phyloP scores from a whole-genome alignment of 164 flowering plant genomes.

The Magnolia officinalis region DNA sequence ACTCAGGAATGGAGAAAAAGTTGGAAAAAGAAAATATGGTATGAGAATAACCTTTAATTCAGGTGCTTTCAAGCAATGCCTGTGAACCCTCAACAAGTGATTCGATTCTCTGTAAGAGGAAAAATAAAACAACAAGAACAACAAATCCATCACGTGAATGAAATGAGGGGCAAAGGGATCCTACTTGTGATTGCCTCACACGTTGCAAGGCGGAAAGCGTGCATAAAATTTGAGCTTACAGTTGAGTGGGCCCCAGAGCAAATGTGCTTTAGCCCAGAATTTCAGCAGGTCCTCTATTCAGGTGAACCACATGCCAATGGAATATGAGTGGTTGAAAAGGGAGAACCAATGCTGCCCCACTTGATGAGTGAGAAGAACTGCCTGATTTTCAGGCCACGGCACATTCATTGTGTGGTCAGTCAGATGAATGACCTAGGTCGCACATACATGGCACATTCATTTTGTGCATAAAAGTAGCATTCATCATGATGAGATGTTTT shows the following conservation, averaged over 20 bases:
- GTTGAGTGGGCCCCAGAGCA: not conserved
- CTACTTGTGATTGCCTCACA: not conserved
- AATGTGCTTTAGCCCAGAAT: not conserved
- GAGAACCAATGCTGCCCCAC: too few species aligned
- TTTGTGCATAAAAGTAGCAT: not conserved
- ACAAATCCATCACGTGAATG: not conserved
- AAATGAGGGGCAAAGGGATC: not conserved
- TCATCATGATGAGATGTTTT: not conserved
- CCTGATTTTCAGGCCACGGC: not conserved
- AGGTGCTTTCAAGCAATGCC: constrained; percentile 11
- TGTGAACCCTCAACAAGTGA: constrained; percentile 39
- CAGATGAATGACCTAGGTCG: not conserved
- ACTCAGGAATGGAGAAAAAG: too few species aligned
- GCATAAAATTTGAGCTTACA: not conserved
- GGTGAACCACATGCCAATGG: not conserved
- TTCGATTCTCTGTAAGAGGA: constrained; percentile 42
- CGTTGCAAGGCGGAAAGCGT: not conserved
- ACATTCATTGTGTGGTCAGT: too few species aligned
- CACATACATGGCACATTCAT: not conserved
- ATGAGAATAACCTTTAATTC: not conserved
- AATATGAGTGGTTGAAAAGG: too few species aligned
- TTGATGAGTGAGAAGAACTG: not conserved
- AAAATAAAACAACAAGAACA: not conserved
- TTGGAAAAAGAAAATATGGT: too few species aligned
- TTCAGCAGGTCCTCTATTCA: not conserved